Percentiles rank a stretch among this genome's conserved stretches.
Evolutionary conservation across 2,329 filamentous ascomycete species (phyloP).

Genomic region (Xenoacremonium recifei): DNA sequence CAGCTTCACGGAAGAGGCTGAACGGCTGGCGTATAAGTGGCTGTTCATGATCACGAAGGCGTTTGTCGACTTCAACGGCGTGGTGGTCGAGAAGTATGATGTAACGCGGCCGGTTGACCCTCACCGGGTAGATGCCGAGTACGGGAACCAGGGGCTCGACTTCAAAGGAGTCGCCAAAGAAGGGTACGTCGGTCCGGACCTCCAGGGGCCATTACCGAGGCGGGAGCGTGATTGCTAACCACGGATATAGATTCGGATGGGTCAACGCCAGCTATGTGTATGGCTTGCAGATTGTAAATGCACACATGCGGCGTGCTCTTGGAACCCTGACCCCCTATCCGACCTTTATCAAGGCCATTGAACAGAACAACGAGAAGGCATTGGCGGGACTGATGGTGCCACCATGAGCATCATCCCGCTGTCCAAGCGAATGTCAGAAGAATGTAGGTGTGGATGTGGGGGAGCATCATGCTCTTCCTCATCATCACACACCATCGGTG

Average conservation of each 20-base stretch:
- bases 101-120: constrained; percentile 88
- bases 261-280: constrained; percentile 98
- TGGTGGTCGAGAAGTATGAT: constrained; percentile 98
- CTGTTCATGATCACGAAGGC: constrained; percentile 98
- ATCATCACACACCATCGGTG: no score
- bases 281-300: constrained; percentile 82
- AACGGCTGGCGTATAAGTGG: constrained; percentile 93
- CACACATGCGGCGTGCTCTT: constrained; percentile 84
- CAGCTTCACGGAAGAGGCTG: constrained; percentile 85
- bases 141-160: constrained; percentile 92
- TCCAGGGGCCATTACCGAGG: no score
- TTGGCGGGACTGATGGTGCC: constrained; percentile 41
- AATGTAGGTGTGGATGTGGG: no score
- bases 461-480: no score
- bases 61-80: constrained; percentile 97
- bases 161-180: constrained; percentile 96
- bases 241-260: constrained; percentile 78
- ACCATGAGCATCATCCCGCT: no score
- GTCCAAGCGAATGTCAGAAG: no score
- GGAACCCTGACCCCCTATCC: constrained; percentile 87
- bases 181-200: constrained; percentile 59
- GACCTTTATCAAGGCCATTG: constrained; percentile 70
- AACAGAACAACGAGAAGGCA: constrained; percentile 52
- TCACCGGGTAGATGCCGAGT: constrained; percentile 93
- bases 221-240: constrained; percentile 32